Conservation (phyloP, 371 early-diverging fungal genomes). For the Mortierella polycephala region DNA sequence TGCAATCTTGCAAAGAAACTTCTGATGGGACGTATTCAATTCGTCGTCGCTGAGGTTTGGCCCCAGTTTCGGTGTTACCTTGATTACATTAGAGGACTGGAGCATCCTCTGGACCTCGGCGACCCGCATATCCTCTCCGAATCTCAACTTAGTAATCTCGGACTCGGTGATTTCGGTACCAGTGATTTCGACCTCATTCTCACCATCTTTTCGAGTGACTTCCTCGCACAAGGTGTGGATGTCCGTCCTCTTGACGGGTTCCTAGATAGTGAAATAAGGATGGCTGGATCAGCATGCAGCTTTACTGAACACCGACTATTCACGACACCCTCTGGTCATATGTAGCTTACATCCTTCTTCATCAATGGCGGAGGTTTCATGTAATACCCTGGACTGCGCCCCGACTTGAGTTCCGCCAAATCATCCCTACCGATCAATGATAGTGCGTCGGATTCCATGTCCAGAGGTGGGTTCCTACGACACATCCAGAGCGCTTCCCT, state of each 20-base stretch:
- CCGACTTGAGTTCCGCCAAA: constrained; percentile 62
- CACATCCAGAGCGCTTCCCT: constrained; percentile 42
- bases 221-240: constrained; percentile 43
- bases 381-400: constrained; percentile 16
- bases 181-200: constrained; percentile 38
- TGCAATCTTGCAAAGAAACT: constrained; percentile 61
- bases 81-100: constrained; percentile 57
- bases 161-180: constrained; percentile 55
- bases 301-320: too few species aligned
- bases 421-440: constrained; percentile 66
- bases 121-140: constrained; percentile 72
- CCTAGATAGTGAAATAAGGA: constrained; percentile 8
- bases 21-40: constrained; percentile 51
- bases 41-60: constrained; percentile 36
- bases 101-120: constrained; percentile 71
- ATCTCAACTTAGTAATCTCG: constrained; percentile 67
- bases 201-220: constrained; percentile 12
- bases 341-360: constrained; percentile 2
- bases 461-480: constrained; percentile 23
- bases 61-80: constrained; percentile 55
- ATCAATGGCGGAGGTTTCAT: constrained; percentile 20
- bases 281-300: neutral
- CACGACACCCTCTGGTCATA: neutral
- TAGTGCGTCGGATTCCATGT: constrained; percentile 19
- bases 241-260: constrained; percentile 31